A percentile compares a stretch with the other conserved stretches of the same genome.
Evolutionary conservation across 225 moss, liverwort and hornwort species (phyloP).

Genomic region (Sphagnum tenellum): DNA sequence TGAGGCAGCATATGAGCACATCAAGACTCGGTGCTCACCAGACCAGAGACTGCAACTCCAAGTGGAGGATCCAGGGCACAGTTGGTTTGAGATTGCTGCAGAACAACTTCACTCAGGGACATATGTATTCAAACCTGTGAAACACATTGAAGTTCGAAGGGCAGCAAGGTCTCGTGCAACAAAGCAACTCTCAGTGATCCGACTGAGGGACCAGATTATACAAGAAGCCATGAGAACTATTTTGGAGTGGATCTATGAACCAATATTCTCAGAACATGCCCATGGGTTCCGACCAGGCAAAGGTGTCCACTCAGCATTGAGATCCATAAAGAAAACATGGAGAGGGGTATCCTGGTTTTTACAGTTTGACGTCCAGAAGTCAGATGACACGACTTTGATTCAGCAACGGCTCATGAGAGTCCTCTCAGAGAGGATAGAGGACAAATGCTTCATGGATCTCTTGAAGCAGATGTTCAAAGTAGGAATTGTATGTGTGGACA

Average conservation of each 20-base stretch:
- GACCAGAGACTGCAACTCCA: slow-evolving; percentile 8
- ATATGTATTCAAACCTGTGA: slow-evolving; percentile 19
- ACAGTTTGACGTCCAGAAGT: slow-evolving; percentile 39
- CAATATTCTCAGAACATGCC: slow-evolving; percentile 10
- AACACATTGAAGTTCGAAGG: slow-evolving; percentile 13
- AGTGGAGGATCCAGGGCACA: slow-evolving; percentile 23
- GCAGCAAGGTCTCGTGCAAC: slow-evolving; percentile 27
- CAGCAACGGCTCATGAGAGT: slow-evolving; percentile 26
- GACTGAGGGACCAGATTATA: slow-evolving; percentile 34
- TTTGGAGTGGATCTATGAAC: slow-evolving; percentile 33
- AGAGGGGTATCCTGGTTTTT: slow-evolving; percentile 44
- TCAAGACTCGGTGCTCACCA: slow-evolving; percentile 30
- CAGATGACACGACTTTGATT: slow-evolving; percentile 17
- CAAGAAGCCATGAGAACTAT: slow-evolving; percentile 37
- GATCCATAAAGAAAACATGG: slow-evolving; percentile 38
- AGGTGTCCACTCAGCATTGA: slow-evolving; percentile 37
- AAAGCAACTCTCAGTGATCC: slow-evolving; percentile 17
- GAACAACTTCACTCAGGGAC: slow-evolving; percentile 20
- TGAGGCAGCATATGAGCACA: slow-evolving; percentile 28
- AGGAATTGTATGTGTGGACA: slow-evolving; percentile 30
- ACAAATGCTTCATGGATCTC: slow-evolving; percentile 19
- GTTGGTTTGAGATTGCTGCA: slow-evolving; percentile 41
- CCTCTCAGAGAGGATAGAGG: slow-evolving; percentile 25
- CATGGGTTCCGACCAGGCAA: slow-evolving; percentile 15
- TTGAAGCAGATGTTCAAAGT: slow-evolving; percentile 35